phyloP scores from a whole-genome alignment of 2,329 filamentous ascomycete species.

The Diplodia sapinea region DNA sequence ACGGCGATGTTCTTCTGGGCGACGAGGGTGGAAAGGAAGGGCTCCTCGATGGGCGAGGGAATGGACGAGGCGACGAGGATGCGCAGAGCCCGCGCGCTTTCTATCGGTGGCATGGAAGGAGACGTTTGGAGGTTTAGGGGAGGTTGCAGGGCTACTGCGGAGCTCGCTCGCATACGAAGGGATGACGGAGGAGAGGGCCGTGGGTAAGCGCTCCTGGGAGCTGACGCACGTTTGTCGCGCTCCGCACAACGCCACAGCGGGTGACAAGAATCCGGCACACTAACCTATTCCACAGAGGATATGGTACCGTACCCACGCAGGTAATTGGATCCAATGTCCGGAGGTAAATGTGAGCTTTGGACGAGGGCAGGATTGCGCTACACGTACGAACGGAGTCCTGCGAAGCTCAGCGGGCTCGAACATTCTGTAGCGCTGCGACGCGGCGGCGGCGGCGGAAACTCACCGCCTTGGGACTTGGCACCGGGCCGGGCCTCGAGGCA shows the following conservation, averaged over 20 bases:
- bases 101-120: constrained; percentile 43
- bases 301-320: no score
- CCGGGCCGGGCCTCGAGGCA: constrained; percentile 21
- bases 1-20: constrained; percentile 25
- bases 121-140: constrained; percentile 11
- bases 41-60: constrained; percentile 23
- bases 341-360: no score
- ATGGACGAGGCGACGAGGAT: constrained; percentile 33
- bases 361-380: no score
- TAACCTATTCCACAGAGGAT: no score
- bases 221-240: background rate
- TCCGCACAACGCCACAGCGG: background rate
- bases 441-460: constrained; percentile 5
- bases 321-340: no score
- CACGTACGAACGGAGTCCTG: no score
- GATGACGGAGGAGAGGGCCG: constrained; percentile 23
- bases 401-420: no score
- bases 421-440: no score
- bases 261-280: no score
- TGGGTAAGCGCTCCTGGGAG: constrained; percentile 22
- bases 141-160: background rate
- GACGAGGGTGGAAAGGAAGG: constrained; percentile 3
- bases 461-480: constrained; percentile 17
- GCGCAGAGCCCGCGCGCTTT: constrained; percentile 29
- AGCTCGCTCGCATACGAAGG: constrained; percentile 9